Base-by-base conservation (phyloP, 2,329 filamentous ascomycete species). In the Fusarium sp. region DNA sequence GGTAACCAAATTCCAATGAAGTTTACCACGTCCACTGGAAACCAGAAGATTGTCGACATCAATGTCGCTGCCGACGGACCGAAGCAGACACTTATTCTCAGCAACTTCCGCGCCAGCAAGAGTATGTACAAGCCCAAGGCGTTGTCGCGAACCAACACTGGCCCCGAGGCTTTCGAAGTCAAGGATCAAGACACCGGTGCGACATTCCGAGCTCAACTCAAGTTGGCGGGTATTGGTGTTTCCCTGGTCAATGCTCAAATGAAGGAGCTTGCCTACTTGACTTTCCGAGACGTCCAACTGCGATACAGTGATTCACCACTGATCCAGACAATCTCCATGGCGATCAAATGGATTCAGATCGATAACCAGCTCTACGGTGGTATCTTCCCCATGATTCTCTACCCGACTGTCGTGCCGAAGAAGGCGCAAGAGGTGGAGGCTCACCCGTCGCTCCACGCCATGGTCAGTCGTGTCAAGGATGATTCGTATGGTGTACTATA, bases 311-410 rank as follows among this genome's bases (percentile, higher is more conserved):
- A 99, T 76, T 98, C 96, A n/a, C 88, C 90, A 20, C 84, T 98
- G 18, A 97, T 97, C 77, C 96, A 99, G 81, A 98, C 94, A 1
- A 82, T 98, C 67, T 95, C 93, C 50, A 85, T 96, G 53, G 93
- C 94, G 0, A 91, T 98, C 78, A 98, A 99, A 80, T 99, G 97
- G 97, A 96, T 99, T 29, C 96, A 99, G 81, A 93, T 99, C 74
- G 96, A 99, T 81, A 99, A 99, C 75, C 96, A 99, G 80, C 88
- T 99, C 16, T 99, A 99, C 76, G 97, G 97, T 29, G 96, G 97
- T 27, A 95, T 99, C 73, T 99, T 99, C 86, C 96, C 96, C 0
- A 97, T 99, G 82, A 90, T 99, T 30, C 86, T 99, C 61, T 99
- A 99, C 79, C 96, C 96, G 8, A 98, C 95, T 81, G 96, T 99